Evolutionary conservation across 1,284 basidiomycete species (phyloP).

Genomic region (Neonothopanus nambi): DNA sequence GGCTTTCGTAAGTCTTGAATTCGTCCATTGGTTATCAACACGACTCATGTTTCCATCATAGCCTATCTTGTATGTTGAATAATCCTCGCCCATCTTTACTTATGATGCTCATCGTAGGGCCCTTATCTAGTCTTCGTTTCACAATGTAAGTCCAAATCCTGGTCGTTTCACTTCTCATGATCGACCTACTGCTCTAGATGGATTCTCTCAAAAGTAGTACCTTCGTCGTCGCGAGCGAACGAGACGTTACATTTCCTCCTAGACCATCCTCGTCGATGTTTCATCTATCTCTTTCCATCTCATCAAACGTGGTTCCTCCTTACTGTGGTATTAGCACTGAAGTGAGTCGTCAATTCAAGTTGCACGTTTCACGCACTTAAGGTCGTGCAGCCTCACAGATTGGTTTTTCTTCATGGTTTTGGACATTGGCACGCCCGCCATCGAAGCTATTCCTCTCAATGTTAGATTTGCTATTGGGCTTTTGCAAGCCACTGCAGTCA

Average conservation of each 20-base stretch:
- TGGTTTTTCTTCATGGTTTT: slow-evolving; percentile 89
- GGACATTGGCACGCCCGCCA: slow-evolving; percentile 79
- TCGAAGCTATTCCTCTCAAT: slow-evolving; percentile 72
- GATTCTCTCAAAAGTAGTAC: slow-evolving; percentile 67
- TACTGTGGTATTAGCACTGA: slow-evolving; percentile 65
- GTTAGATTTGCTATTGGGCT: slow-evolving; percentile 65
- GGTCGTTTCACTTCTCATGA: background rate
- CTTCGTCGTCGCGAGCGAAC: slow-evolving; percentile 56
- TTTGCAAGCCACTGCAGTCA: slow-evolving; percentile 77
- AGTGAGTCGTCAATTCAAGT: no score
- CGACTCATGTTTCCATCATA: slow-evolving; percentile 28
- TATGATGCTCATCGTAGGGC: slow-evolving; percentile 1
- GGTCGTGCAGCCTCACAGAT: slow-evolving; percentile 62
- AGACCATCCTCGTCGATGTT: slow-evolving; percentile 96
- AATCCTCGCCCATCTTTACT: background rate
- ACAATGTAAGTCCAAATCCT: slow-evolving; percentile 49
- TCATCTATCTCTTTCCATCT: slow-evolving; percentile 92
- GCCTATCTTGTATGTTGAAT: slow-evolving; percentile 72
- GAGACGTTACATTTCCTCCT: slow-evolving; percentile 92
- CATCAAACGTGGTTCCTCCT: slow-evolving; percentile 95
- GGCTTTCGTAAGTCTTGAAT: slow-evolving; percentile 68
- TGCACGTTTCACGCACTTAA: slow-evolving; percentile 1
- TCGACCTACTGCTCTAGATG: slow-evolving; percentile 56
- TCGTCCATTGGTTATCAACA: background rate
- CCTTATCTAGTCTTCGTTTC: slow-evolving; percentile 57